Percentiles rank a stretch among this genome's conserved stretches.
Evolutionary conservation across 257 asterid species (phyloP).

Genomic region (Prunella vulgaris): DNA sequence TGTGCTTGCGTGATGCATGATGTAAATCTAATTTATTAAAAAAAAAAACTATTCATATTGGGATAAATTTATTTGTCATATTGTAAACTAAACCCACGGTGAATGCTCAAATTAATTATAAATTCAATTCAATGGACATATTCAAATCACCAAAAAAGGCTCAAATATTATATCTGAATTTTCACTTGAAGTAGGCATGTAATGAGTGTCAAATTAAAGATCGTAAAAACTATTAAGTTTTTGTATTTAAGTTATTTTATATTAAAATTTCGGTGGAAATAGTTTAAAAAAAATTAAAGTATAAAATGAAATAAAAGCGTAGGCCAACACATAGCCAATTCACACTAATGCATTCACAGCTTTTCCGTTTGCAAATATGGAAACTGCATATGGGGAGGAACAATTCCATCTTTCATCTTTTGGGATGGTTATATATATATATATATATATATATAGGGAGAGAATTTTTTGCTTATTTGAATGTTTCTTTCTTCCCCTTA

Average conservation of each 20-base stretch:
- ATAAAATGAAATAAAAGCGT: neutral
- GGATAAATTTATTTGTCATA: neutral
- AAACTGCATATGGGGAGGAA: neutral
- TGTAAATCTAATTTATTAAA: neutral
- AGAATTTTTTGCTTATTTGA: conserved; percentile 2
- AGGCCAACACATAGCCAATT: neutral
- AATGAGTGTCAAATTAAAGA: neutral
- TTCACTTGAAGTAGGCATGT: neutral
- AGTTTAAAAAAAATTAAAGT: neutral
- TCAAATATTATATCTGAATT: neutral
- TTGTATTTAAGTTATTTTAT: neutral
- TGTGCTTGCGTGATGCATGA: neutral
- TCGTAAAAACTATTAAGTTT: neutral
- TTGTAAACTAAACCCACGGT: neutral
- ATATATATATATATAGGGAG: neutral
- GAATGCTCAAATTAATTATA: neutral
- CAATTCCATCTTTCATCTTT: neutral
- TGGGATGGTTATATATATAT: neutral
- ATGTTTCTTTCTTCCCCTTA: conserved; percentile 26
- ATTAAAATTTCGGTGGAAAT: neutral
- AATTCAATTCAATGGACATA: neutral
- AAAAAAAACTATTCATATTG: too few species aligned
- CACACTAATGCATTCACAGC: neutral
- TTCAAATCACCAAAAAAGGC: neutral
- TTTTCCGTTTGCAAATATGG: neutral